phyloP scores from a whole-genome alignment of 768 basidiomycete species.

The Boletus barrowsii region DNA sequence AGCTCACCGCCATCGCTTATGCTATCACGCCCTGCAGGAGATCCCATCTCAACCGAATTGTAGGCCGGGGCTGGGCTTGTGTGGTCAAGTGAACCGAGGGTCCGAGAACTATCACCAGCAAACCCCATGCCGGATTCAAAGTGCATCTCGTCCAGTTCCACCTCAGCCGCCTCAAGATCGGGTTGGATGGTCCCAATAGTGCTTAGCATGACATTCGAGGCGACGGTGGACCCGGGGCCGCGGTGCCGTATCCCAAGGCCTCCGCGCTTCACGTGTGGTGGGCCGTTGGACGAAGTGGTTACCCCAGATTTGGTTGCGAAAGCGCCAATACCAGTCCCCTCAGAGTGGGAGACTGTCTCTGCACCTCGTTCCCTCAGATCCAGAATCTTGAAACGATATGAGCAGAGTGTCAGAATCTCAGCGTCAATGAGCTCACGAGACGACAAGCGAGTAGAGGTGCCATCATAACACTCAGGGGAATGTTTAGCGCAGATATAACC shows the following conservation, averaged over 20 bases:
- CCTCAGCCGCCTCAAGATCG: constrained; percentile 48
- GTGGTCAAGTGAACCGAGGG: constrained; percentile 28
- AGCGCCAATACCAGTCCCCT: constrained; percentile 64
- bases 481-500: constrained; percentile 79
- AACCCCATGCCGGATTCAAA: constrained; percentile 53
- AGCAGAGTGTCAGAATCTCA: neutral
- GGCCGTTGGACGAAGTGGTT: constrained; percentile 23
- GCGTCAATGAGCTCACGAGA: constrained; percentile 43
- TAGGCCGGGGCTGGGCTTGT: constrained; percentile 53
- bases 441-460: constrained; percentile 78
- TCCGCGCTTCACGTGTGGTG: constrained; percentile 22
- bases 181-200: constrained; percentile 61
- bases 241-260: constrained; percentile 48
- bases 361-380: constrained; percentile 81
- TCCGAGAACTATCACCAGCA: constrained; percentile 41
- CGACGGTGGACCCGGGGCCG: constrained; percentile 49
- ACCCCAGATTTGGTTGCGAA: constrained; percentile 62
- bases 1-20: constrained; percentile 20
- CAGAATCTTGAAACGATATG: constrained; percentile 58
- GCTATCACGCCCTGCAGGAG: constrained; percentile 13
- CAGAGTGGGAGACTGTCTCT: constrained; percentile 72
- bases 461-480: constrained; percentile 82
- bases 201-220: constrained; percentile 61
- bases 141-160: constrained; percentile 53
- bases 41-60: constrained; percentile 41